Percentiles rank a stretch among this genome's conserved stretches.
Evolutionary conservation across 179 eudicot species (phyloP).

Genomic region (Actinidia chinensis): DNA sequence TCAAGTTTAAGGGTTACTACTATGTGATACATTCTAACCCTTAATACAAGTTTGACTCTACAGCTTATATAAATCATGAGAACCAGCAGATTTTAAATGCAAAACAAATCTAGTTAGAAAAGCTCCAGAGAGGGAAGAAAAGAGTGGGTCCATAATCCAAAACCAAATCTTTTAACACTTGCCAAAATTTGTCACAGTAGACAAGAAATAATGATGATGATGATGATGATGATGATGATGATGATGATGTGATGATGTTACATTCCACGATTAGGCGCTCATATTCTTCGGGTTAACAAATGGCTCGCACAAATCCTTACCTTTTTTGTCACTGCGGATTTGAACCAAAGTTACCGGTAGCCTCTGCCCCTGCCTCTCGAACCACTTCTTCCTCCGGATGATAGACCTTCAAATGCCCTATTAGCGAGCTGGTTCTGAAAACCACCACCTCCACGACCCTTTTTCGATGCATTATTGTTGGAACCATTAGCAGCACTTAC

Average conservation of each 20-base stretch:
- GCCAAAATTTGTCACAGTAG: background rate
- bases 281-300: background rate
- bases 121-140: background rate
- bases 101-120: background rate
- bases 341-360: conserved; percentile 17
- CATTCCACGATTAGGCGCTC: background rate
- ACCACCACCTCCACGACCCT: conserved; percentile 46
- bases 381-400: conserved; percentile 31
- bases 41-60: no score
- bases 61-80: no score
- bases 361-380: conserved; percentile 35
- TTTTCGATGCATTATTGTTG: conserved; percentile 30
- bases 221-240: no score
- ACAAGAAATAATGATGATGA: background rate
- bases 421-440: conserved; percentile 39
- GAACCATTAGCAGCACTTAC: conserved; percentile 56
- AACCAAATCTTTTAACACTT: background rate
- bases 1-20: no score
- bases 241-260: no score
- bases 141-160: background rate
- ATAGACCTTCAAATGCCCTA: conserved; percentile 41
- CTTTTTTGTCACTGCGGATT: no score
- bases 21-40: no score
- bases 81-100: background rate
- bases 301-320: background rate